These are phyloP conservation scores for Trametes hirsuta DNA, from an alignment of 1,284 basidiomycete genomes.

Conservation along the genomic window DNA sequence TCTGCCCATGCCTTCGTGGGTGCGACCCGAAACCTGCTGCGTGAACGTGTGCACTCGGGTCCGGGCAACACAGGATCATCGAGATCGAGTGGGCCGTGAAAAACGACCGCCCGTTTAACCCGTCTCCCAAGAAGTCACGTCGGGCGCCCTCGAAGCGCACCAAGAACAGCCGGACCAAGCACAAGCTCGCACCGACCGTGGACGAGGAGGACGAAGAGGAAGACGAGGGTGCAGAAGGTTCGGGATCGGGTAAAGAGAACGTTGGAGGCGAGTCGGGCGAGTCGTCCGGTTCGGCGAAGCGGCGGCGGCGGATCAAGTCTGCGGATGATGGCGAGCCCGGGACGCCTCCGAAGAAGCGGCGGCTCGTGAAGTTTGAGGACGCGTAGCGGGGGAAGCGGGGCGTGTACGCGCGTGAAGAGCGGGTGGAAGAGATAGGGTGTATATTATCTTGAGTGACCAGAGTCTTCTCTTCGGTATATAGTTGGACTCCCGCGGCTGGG, in stretches of 20 bases:
- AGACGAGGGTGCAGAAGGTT: background rate
- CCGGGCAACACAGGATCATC: constrained; percentile 55
- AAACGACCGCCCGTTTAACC: constrained; percentile 58
- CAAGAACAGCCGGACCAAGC: constrained; percentile 11
- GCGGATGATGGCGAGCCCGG: constrained; percentile 12
- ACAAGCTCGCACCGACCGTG: constrained; percentile 1
- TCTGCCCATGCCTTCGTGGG: constrained; percentile 9
- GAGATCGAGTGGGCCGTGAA: constrained; percentile 75
- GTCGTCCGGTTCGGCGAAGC: constrained; percentile 12
- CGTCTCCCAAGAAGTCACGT: constrained; percentile 61
- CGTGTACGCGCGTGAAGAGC: background rate
- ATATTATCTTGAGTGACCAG: background rate
- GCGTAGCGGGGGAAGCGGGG: background rate
- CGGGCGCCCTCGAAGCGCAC: constrained; percentile 37
- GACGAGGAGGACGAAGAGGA: constrained; percentile 6
- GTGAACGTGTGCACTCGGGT: constrained; percentile 1
- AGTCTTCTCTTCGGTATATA: background rate
- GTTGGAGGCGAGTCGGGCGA: background rate
- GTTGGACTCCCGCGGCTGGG: background rate
- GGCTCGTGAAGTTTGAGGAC: constrained; percentile 18
- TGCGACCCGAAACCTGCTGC: constrained; percentile 4
- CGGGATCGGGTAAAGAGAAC: constrained; percentile 19
- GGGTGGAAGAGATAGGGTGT: background rate
- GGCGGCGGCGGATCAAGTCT: constrained; percentile 13
- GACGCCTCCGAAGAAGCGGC: constrained; percentile 23